Evolutionary conservation across 2,329 filamentous ascomycete species (phyloP), one percentile per base, ranked within the genome.

Genomic region (Intubia oerlemansii): DNA sequence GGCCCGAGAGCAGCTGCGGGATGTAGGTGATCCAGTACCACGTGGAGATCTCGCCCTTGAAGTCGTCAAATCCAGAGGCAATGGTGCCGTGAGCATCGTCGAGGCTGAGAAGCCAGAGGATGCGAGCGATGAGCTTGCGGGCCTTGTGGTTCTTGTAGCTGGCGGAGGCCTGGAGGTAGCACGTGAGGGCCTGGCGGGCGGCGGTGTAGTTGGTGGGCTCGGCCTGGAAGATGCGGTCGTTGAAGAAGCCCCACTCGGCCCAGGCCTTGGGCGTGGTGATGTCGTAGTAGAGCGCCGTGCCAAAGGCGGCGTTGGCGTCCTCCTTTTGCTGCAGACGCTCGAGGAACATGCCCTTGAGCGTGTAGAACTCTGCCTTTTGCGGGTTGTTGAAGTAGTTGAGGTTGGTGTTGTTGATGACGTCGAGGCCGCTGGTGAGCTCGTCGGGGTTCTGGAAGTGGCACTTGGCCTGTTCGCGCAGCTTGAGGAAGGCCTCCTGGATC

Each of bases 21-120:
- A 99, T 95, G 48, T 91, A 98, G 0, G 85, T 95, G 40, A 95
- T 93, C 88, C 88, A 99, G 53, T 95, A 98, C 88, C 88, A 99
- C 10, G 91, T 81, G 1, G 84, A 82, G 3, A 82, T 91, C 41
- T 98, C 90, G 29, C 88, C 88, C 57, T 95, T 93, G 56, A 88
- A 98, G 40, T 85, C 80, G 38, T 92, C 81, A 39, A 93, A 98
- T 10, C 85, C 81, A 41, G 70, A 62, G 1, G 80, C 76, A 34
- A 98, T 73, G 21, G 66, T 74, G 10, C 80, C 80, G 44, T 81
- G 80, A 0, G 78, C 62, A 43, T 93, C 82, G 44, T 98, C 88
- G 39, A 98, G 59, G 49, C 85, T 95, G 25, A 98, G 64, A 25
- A 98, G 61, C 88, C 88, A 98, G 27, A 98, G 59, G 28, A 98